phyloP scores from a whole-genome alignment of 2,329 filamentous ascomycete genomes.

The Bipolaris cookei region DNA sequence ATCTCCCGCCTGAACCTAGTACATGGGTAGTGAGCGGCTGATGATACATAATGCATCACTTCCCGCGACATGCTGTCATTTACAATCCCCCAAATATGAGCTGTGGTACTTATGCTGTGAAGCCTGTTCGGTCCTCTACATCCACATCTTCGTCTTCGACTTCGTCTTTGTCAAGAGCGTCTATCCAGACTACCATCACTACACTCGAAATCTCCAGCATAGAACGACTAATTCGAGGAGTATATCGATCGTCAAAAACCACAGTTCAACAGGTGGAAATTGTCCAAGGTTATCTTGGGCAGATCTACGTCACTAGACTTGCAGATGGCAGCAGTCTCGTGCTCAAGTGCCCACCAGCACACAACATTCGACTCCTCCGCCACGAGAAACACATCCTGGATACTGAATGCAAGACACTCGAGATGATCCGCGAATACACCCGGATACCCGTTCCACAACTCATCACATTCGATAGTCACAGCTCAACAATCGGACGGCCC shows the following conservation, averaged over 20 bases:
- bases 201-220: constrained; percentile 45
- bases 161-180: constrained; percentile 35
- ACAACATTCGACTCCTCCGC: constrained; percentile 50
- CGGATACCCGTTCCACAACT: constrained; percentile 49
- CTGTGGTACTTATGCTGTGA: constrained; percentile 35
- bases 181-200: constrained; percentile 24
- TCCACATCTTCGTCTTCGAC: constrained; percentile 36
- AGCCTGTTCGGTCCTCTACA: constrained; percentile 32
- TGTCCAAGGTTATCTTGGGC: constrained; percentile 46
- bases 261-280: constrained; percentile 46
- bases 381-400: constrained; percentile 53
- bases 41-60: constrained; percentile 46
- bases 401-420: constrained; percentile 49
- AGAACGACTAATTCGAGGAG: constrained; percentile 41
- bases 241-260: constrained; percentile 42
- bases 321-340: constrained; percentile 49
- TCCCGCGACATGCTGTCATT: constrained; percentile 44
- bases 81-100: constrained; percentile 46
- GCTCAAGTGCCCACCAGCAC: constrained; percentile 51
- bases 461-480: constrained; percentile 48
- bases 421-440: constrained; percentile 46
- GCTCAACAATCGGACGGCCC: constrained; percentile 36
- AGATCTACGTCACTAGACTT: constrained; percentile 52
- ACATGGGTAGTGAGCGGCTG: constrained; percentile 7
- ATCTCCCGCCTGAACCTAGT: constrained; percentile 17